Percentiles rank a stretch among this genome's conserved stretches.
Conservation (phyloP, 2,329 filamentous ascomycete genomes). For the Diaporthe citriasiana region DNA sequence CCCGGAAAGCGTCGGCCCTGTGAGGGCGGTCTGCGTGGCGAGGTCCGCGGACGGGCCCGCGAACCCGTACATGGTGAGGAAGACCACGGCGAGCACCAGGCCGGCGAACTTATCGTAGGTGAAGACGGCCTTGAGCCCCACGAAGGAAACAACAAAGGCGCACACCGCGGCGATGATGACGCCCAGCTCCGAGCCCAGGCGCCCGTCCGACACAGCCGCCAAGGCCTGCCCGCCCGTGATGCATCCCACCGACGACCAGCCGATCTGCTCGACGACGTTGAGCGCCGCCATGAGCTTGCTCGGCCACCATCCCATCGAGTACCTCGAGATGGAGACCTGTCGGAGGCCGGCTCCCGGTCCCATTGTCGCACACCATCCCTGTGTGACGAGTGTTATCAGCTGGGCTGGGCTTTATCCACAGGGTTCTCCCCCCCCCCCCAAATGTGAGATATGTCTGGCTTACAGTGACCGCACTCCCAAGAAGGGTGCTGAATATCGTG, state of each 20-base stretch:
- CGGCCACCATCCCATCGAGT: conserved; percentile 66
- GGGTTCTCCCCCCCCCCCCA: no score
- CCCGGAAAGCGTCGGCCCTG: conserved; percentile 56
- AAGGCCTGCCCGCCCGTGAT: conserved; percentile 66
- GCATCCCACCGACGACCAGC: conserved; percentile 65
- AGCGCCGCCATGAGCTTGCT: conserved; percentile 64
- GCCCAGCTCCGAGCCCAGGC: conserved; percentile 63
- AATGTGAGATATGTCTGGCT: conserved; percentile 25
- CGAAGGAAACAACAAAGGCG: conserved; percentile 64
- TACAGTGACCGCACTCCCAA: conserved; percentile 58
- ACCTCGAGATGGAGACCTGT: conserved; percentile 64
- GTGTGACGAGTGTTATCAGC: conserved; percentile 10
- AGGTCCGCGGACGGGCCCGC: conserved; percentile 58
- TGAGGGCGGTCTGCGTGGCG: conserved; percentile 51
- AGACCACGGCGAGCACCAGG: conserved; percentile 61
- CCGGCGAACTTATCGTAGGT: conserved; percentile 66
- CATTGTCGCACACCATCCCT: conserved; percentile 64
- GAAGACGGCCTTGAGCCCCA: conserved; percentile 64
- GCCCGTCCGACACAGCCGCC: conserved; percentile 59
- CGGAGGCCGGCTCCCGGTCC: conserved; percentile 64
- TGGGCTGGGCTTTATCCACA: no score
- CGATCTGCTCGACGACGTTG: conserved; percentile 64
- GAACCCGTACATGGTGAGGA: conserved; percentile 64
- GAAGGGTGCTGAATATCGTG: conserved; percentile 60
- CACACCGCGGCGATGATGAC: conserved; percentile 66